phyloP scores from a whole-genome alignment of 495 filamentous ascomycete genomes.

The Jackrogersella multiformis region DNA sequence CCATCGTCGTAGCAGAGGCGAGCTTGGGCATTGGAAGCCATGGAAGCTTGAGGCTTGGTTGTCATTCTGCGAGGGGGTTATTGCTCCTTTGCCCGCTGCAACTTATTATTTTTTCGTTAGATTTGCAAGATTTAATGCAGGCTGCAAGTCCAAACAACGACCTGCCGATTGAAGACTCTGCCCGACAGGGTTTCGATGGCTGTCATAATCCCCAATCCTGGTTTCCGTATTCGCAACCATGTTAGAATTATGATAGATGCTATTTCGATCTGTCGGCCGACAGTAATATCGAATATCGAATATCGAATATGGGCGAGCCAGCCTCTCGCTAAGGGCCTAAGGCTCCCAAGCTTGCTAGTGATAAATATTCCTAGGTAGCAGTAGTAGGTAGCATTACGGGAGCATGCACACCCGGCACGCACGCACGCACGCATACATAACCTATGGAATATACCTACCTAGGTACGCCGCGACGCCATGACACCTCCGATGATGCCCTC shows the following conservation, averaged over 20 bases:
- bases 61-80: slow-evolving; percentile 37
- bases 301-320: slow-evolving; percentile 33
- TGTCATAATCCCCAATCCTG: slow-evolving; percentile 28
- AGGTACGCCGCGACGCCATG: slow-evolving; percentile 27
- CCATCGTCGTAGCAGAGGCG: slow-evolving; percentile 20
- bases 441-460: too few relatives aligned
- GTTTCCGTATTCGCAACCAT: slow-evolving; percentile 23
- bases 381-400: slow-evolving; percentile 29
- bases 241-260: slow-evolving; percentile 16
- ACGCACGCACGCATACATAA: too few relatives aligned
- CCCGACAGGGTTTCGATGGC: slow-evolving; percentile 36
- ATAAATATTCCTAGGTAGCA: too few relatives aligned
- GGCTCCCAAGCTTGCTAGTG: slow-evolving; percentile 22
- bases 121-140: slow-evolving; percentile 41
- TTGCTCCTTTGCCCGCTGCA: slow-evolving; percentile 26
- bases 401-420: slow-evolving; percentile 2
- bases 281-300: slow-evolving; percentile 13
- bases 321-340: slow-evolving; percentile 33
- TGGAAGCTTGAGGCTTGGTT: slow-evolving; percentile 38
- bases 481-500: slow-evolving; percentile 34
- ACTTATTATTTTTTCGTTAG: slow-evolving; percentile 36
- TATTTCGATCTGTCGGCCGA: slow-evolving; percentile 28
- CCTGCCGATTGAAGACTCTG: slow-evolving; percentile 43
- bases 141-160: slow-evolving; percentile 32
- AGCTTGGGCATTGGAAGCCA: slow-evolving; percentile 37